These are phyloP conservation scores for Solanum bulbocastanum DNA, from an alignment of 257 asterid species.

Conservation along the genomic window DNA sequence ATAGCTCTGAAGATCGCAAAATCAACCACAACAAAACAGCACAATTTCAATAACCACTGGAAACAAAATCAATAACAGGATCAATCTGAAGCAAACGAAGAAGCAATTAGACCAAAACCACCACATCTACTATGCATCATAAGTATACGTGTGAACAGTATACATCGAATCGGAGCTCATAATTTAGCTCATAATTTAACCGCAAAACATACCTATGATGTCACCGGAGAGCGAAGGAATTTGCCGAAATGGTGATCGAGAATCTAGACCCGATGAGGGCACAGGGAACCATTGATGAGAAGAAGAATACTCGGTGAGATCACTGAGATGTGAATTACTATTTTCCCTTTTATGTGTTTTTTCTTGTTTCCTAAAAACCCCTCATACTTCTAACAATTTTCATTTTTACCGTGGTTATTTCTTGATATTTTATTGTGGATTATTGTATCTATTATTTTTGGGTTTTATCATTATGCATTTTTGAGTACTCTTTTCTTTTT, in stretches of 20 bases:
- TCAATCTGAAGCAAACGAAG: neutral
- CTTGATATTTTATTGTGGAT: neutral
- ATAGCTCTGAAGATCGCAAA: neutral
- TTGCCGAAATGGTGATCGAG: neutral
- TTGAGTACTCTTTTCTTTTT: neutral
- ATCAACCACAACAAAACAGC: neutral
- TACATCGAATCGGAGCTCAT: neutral
- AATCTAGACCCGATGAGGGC: slow-evolving; percentile 8
- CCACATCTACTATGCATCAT: neutral
- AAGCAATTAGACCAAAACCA: neutral
- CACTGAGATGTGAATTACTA: slow-evolving; percentile 34
- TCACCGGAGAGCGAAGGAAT: neutral
- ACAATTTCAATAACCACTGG: neutral
- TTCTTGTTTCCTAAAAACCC: neutral
- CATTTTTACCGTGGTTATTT: neutral
- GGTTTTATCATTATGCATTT: neutral
- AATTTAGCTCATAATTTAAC: neutral
- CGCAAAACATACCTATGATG: neutral
- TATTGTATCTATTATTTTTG: neutral
- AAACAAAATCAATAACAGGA: neutral
- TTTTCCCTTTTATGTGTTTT: neutral
- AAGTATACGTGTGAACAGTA: neutral
- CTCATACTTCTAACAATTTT: neutral
- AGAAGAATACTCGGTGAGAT: slow-evolving; percentile 25
- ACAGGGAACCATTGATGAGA: slow-evolving; percentile 4